A percentile compares a stretch with the other conserved stretches of the same genome.
phyloP scores from a whole-genome alignment of 169 alveolate species.

The Cryptosporidium bovis region DNA sequence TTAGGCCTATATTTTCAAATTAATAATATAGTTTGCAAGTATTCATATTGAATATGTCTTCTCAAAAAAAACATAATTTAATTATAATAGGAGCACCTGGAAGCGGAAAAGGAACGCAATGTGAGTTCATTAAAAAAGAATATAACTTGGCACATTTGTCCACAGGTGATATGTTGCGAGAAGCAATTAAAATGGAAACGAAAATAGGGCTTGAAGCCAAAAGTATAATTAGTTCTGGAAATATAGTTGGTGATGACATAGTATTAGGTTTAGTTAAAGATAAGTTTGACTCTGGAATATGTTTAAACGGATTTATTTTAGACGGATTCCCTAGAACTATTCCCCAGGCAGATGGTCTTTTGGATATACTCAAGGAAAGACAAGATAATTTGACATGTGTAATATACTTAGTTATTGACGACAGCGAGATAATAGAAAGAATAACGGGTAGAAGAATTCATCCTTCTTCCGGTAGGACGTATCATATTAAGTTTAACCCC shows the following conservation, averaged over 20 bases:
- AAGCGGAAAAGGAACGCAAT: conserved; percentile 90
- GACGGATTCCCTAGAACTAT: conserved; percentile 95
- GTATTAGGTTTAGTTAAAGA: conserved; percentile 89
- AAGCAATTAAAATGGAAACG: conserved; percentile 89
- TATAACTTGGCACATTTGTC: conserved; percentile 86
- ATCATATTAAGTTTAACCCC: conserved; percentile 91
- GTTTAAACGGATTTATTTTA: conserved; percentile 90
- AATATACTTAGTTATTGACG: conserved; percentile 89
- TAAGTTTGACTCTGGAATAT: conserved; percentile 87
- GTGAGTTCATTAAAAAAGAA: conserved; percentile 82
- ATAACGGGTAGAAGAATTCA: conserved; percentile 93
- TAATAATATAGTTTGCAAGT: background rate
- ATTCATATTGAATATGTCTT: background rate
- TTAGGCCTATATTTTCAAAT: background rate
- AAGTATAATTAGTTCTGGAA: conserved; percentile 91
- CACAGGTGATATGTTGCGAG: conserved; percentile 93
- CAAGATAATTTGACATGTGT: conserved; percentile 85
- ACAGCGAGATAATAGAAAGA: conserved; percentile 89
- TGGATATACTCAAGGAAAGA: conserved; percentile 77
- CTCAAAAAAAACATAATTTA: conserved; percentile 60
- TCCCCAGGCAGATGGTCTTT: conserved; percentile 90
- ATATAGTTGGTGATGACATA: conserved; percentile 90
- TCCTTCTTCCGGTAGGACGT: conserved; percentile 93
- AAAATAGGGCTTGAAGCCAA: conserved; percentile 90
- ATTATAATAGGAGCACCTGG: conserved; percentile 88